Conservation (phyloP, 805 yeast genomes). For the Saccharomycopsis microspora region DNA sequence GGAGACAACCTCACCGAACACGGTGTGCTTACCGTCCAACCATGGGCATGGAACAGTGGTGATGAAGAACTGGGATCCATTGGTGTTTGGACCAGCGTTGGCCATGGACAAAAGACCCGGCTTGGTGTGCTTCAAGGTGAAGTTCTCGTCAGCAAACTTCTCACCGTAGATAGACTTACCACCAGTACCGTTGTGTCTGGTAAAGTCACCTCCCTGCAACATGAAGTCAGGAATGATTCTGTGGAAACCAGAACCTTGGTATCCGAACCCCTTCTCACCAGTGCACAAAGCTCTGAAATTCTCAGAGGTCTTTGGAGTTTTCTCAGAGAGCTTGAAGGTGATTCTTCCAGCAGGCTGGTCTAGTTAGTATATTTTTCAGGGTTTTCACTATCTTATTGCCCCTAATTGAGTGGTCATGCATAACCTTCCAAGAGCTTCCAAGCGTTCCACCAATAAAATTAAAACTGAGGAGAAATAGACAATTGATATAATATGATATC, state of each 20-base stretch:
- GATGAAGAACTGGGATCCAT: constrained; percentile 95
- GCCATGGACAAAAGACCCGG: constrained; percentile 92
- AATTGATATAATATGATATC: background rate
- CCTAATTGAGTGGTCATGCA: background rate
- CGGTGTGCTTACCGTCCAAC: constrained; percentile 93
- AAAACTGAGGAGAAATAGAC: no score
- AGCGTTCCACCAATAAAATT: no score
- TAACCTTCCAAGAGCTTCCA: background rate
- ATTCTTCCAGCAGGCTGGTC: constrained; percentile 70
- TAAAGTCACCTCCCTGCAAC: constrained; percentile 97
- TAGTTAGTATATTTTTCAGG: constrained; percentile 3
- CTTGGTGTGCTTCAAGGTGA: constrained; percentile 59
- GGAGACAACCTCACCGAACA: constrained; percentile 81
- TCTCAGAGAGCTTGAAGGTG: constrained; percentile 79
- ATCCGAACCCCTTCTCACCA: constrained; percentile 95
- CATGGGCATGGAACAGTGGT: constrained; percentile 81
- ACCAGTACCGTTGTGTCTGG: constrained; percentile 92
- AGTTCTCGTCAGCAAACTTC: constrained; percentile 71
- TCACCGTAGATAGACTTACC: constrained; percentile 86
- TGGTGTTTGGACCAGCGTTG: constrained; percentile 96
- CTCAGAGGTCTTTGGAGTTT: constrained; percentile 90
- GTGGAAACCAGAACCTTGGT: constrained; percentile 87
- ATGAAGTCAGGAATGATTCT: constrained; percentile 95
- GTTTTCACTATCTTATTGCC: background rate
- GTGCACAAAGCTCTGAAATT: constrained; percentile 92